These are phyloP conservation scores for Diphasiastrum complanatum DNA, from an alignment of 83 land plant species.

Conservation along the genomic window DNA sequence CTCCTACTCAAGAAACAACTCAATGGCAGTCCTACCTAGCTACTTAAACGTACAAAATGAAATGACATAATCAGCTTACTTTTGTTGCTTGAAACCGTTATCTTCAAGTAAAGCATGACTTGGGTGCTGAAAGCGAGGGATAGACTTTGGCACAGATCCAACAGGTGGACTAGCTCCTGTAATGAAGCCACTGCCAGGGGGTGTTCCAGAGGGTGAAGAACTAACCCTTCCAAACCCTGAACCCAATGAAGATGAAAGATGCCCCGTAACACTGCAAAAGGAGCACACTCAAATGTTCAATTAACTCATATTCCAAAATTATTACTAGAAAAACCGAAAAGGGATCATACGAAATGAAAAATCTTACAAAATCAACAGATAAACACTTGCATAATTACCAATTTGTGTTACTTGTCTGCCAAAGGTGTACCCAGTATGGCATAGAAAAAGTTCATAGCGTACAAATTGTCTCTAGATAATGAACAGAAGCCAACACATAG, in stretches of 20 bases:
- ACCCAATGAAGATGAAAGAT: slow-evolving; percentile 21
- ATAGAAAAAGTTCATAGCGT: not conserved
- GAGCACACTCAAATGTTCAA: not conserved
- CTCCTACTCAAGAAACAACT: not conserved
- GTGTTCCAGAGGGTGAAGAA: slow-evolving; percentile 52
- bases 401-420: too few species aligned
- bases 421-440: not conserved
- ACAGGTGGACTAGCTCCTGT: slow-evolving; percentile 85
- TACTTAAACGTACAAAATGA: not conserved
- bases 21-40: not conserved
- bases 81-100: slow-evolving; percentile 91
- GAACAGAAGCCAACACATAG: not conserved
- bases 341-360: too few species aligned
- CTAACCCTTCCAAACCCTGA: slow-evolving; percentile 52
- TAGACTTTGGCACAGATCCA: slow-evolving; percentile 82
- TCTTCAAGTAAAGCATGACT: slow-evolving; percentile 94
- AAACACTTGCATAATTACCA: too few species aligned
- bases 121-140: slow-evolving; percentile 95
- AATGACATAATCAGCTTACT: slow-evolving; percentile 39
- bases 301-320: not conserved
- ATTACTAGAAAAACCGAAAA: too few species aligned
- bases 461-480: too few species aligned
- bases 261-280: slow-evolving; percentile 7
- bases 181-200: slow-evolving; percentile 34
- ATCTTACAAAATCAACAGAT: too few species aligned